phyloP scores from a whole-genome alignment of 306 rosid species.

The Ormosia semicastrata region DNA sequence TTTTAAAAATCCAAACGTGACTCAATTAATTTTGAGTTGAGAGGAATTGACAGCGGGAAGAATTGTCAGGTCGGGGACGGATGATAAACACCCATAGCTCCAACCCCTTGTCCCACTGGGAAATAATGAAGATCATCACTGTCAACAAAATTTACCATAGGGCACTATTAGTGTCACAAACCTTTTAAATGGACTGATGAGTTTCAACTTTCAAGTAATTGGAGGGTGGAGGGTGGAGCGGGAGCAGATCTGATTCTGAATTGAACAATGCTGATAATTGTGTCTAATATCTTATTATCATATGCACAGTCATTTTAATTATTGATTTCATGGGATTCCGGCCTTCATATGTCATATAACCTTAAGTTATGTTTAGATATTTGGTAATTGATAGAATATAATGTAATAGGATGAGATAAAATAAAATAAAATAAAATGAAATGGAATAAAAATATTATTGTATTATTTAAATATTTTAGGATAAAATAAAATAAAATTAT shows the following conservation, averaged over 20 bases:
- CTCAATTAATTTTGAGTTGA: no score
- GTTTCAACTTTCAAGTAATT: background rate
- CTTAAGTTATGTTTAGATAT: no score
- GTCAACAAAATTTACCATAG: background rate
- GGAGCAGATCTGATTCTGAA: background rate
- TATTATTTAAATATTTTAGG: no score
- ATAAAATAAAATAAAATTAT: no score
- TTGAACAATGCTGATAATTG: background rate
- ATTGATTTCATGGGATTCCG: slow-evolving; percentile 19
- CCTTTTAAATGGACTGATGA: background rate
- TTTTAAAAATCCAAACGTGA: no score
- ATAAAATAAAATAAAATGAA: no score
- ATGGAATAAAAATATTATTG: no score
- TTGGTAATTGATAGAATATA: no score
- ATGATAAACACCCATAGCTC: no score
- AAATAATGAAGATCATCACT: background rate
- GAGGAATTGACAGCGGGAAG: no score
- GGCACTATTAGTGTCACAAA: background rate
- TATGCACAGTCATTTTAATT: background rate
- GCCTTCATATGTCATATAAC: slow-evolving; percentile 16
- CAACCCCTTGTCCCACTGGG: background rate
- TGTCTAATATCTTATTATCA: background rate
- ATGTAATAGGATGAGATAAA: no score
- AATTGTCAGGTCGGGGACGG: no score
- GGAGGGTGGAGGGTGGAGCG: background rate